Base-by-base conservation (phyloP, 176 grass and related monocot species). In the Guadua angustifolia region DNA sequence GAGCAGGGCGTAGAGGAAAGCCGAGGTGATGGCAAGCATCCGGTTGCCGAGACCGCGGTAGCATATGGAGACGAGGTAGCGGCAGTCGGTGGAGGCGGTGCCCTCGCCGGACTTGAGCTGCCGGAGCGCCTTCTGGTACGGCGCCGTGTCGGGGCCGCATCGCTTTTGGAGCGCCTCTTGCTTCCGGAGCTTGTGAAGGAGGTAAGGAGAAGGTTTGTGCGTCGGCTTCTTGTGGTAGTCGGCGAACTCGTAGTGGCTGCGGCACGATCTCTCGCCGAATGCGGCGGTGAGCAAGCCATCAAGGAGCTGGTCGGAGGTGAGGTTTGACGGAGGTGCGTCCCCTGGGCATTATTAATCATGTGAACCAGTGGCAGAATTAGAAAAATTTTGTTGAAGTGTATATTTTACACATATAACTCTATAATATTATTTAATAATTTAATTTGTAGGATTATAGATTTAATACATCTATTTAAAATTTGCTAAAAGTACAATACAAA, bases 1-100 rank as follows among this genome's bases (percentile, higher is more conserved):
- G 1, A 95, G 86, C 25, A 88, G n/a, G 51, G 90, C 86, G 83
- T 92, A 94, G 10, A 94, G 84, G 82, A 94, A 94, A 7, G 87
- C 70, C 17, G 90, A 92, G 55, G 93, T 68, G 72, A 85, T 29
- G 16, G 73, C 71, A 59, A 92, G 68, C 56, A 95, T 92, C 59
- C 88, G 77, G 82, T 95, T 95, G 40, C 93, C 90, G 32, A 95
- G 82, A 25, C 93, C 93, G 7, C 81, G 79, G 69, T 74, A 88
- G 52, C 70, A 73, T 22, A 92, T 81, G 79, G 80, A 82, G 6
- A 90, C 88, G 17, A 95, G 71, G 70, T 95, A 95, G 11, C 83
- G 87, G 88, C 93, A 95, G 17, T 46, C 22, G 26, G 21, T 21
- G 35, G 33, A 12, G 15, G 32, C 33, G 17, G 1, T 19, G 19